These are phyloP conservation scores for Tetragonia tetragonoides DNA, from an alignment of 148 eudicot genomes.

Conservation along the genomic window DNA sequence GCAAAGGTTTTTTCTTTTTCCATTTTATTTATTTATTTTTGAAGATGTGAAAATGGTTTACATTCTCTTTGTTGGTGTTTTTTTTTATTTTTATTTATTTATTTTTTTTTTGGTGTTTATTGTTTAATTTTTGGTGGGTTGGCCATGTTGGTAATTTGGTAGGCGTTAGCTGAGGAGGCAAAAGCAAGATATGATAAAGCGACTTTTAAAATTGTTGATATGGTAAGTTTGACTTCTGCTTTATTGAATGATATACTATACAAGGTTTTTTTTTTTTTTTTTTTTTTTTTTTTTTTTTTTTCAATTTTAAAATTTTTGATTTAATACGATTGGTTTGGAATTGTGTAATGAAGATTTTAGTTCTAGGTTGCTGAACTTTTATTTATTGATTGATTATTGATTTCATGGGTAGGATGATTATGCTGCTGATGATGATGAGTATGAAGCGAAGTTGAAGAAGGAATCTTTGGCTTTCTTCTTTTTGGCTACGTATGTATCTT, in stretches of 20 bases:
- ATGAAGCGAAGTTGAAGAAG: conserved; percentile 79
- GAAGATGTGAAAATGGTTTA: neutral
- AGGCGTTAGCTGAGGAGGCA: conserved; percentile 90
- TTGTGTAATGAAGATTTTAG: neutral
- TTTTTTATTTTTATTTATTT: neutral
- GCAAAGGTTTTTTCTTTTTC: conserved; percentile 55
- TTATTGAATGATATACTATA: neutral
- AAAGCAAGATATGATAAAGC: conserved; percentile 95
- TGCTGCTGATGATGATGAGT: conserved; percentile 87
- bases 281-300: neutral
- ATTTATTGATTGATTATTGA: neutral
- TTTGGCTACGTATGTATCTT: conserved; percentile 76
- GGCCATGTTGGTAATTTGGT: conserved; percentile 23
- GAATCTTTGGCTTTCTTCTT: conserved; percentile 77
- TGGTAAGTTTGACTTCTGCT: conserved; percentile 45
- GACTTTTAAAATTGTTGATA: conserved; percentile 66
- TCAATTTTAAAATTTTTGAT: neutral
- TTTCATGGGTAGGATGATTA: conserved; percentile 66
- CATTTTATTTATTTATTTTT: neutral
- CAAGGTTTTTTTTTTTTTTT: neutral
- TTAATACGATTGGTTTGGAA: too few species aligned
- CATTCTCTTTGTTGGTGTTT: neutral
- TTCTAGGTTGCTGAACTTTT: neutral
- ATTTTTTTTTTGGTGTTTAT: neutral
- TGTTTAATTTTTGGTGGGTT: neutral